phyloP scores from a whole-genome alignment of 2,329 filamentous ascomycete species.

The Fusarium sp. region DNA sequence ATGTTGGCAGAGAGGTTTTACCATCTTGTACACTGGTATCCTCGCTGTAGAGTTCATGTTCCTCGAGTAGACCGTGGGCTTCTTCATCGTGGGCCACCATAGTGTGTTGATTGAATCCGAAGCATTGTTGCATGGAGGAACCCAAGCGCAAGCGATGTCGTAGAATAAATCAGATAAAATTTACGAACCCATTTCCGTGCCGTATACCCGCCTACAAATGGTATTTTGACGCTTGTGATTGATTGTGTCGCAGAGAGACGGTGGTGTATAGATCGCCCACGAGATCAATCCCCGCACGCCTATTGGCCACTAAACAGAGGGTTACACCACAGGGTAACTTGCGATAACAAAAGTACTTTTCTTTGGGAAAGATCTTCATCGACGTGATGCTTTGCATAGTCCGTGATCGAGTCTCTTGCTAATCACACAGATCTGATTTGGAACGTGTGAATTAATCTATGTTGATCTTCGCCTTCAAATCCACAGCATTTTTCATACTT shows the following conservation, averaged over 20 bases:
- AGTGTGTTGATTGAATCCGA: background rate
- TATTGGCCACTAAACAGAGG: conserved; percentile 2
- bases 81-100: conserved; percentile 27
- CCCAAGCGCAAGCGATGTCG: background rate
- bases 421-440: conserved; percentile 10
- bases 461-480: background rate
- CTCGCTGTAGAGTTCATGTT: background rate
- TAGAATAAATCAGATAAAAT: background rate
- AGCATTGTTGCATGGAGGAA: background rate
- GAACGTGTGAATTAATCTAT: conserved; percentile 7
- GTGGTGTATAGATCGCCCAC: conserved; percentile 10
- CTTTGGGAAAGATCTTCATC: conserved; percentile 22
- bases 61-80: conserved; percentile 14
- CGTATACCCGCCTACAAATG: background rate
- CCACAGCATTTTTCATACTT: background rate
- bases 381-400: background rate
- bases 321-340: background rate
- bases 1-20: accelerated
- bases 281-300: conserved; percentile 6
- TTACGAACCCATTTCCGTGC: background rate
- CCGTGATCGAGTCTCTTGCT: background rate
- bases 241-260: background rate
- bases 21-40: background rate
- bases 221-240: conserved; percentile 3
- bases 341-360: background rate